phyloP scores from a whole-genome alignment of 345 rosid species.

The Gossypium arboreum region DNA sequence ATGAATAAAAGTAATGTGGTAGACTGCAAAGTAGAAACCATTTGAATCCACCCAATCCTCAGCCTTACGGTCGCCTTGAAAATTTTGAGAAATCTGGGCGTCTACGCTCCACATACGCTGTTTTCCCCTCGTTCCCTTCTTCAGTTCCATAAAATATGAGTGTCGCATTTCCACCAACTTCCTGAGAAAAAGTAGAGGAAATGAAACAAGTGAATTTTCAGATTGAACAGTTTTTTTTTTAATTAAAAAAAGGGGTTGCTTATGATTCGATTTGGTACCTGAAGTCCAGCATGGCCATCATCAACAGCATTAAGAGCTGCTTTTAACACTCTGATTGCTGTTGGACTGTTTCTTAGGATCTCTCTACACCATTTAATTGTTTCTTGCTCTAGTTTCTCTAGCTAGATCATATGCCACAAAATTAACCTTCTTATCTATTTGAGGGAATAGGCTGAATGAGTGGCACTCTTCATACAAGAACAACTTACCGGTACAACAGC shows the following conservation, averaged over 20 bases:
- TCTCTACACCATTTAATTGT: conserved; percentile 91
- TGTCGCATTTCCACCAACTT: conserved; percentile 80
- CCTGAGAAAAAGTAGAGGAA: conserved; percentile 35
- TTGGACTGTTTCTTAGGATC: conserved; percentile 83
- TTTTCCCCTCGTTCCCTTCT: conserved; percentile 82
- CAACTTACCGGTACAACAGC: conserved; percentile 75
- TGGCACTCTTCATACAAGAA: conserved; percentile 13
- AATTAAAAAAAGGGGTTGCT: background rate
- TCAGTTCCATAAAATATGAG: conserved; percentile 83
- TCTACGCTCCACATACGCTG: conserved; percentile 66
- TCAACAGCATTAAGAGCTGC: conserved; percentile 91
- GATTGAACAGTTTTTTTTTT: background rate
- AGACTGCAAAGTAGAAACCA: background rate
- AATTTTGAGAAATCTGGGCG: conserved; percentile 79
- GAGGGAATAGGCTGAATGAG: background rate
- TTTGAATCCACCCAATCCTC: background rate
- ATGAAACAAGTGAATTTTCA: background rate
- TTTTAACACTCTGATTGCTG: conserved; percentile 85
- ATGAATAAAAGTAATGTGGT: background rate
- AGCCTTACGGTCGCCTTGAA: conserved; percentile 54
- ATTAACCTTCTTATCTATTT: background rate
- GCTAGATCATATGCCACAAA: conserved; percentile 31
- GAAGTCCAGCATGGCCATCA: conserved; percentile 92
- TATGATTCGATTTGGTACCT: conserved; percentile 34
- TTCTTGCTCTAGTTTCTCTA: conserved; percentile 75